A percentile compares a stretch with the other conserved stretches of the same genome.
These are phyloP conservation scores for Cytauxzoon felis DNA, from an alignment of 169 alveolate genomes.

Conservation along the genomic window DNA sequence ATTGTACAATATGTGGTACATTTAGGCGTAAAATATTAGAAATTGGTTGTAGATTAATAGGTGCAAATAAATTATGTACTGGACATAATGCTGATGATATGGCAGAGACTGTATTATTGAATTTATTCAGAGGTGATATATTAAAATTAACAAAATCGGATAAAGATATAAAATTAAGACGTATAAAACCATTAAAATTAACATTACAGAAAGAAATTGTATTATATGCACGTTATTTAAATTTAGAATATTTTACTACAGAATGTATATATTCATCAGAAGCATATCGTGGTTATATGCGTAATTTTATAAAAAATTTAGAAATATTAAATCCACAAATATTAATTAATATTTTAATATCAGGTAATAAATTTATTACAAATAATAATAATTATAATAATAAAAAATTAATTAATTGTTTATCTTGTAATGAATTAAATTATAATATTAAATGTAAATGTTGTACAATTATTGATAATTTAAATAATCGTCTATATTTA, in stretches of 20 bases:
- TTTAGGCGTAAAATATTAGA: conserved; percentile 95
- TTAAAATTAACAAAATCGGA: conserved; percentile 81
- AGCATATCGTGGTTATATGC: conserved; percentile 94
- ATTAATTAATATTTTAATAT: conserved; percentile 58
- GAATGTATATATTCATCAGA: conserved; percentile 96
- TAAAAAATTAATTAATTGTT: no score
- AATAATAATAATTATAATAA: no score
- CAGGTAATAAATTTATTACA: conserved; percentile 61
- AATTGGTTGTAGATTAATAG: conserved; percentile 88
- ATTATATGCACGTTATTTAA: conserved; percentile 90
- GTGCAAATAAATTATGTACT: conserved; percentile 91
- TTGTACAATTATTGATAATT: conserved; percentile 12
- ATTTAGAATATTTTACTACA: conserved; percentile 92
- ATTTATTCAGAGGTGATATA: conserved; percentile 93
- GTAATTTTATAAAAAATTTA: conserved; percentile 89
- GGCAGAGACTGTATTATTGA: conserved; percentile 96
- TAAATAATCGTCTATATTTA: not conserved
- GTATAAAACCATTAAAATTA: conserved; percentile 93
- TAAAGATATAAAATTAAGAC: conserved; percentile 66
- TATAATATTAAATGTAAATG: conserved; percentile 18
- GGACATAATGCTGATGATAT: conserved; percentile 98
- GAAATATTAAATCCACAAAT: conserved; percentile 76
- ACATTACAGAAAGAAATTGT: conserved; percentile 96
- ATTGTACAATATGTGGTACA: conserved; percentile 97
- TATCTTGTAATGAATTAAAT: no score